phyloP scores from a whole-genome alignment of 768 basidiomycete species.

The Neoboletus subvelutipes region DNA sequence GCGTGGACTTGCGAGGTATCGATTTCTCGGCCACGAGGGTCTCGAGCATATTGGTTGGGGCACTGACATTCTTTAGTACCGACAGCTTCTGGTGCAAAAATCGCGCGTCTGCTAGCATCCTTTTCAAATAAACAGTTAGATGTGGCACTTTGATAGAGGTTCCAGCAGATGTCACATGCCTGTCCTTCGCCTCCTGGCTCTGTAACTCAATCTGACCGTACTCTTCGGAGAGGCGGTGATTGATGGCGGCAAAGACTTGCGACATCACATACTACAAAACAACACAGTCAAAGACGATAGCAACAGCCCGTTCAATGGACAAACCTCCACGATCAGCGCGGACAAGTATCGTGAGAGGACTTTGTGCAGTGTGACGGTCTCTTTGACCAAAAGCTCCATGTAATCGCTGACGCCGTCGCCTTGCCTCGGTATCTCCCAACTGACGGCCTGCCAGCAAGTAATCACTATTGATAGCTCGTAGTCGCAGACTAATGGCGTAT shows the following conservation, averaged over 20 bases:
- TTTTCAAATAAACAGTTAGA: slow-evolving; percentile 35
- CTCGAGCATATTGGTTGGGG: slow-evolving; percentile 77
- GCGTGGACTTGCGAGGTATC: slow-evolving; percentile 41
- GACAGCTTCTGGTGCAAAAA: slow-evolving; percentile 77
- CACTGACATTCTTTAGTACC: slow-evolving; percentile 67
- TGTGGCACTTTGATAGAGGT: slow-evolving; percentile 6
- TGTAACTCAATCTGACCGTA: slow-evolving; percentile 81
- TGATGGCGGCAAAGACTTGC: slow-evolving; percentile 92
- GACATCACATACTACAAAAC: slow-evolving; percentile 80
- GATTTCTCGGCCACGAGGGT: slow-evolving; percentile 81
- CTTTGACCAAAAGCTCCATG: slow-evolving; percentile 90
- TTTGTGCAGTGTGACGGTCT: slow-evolving; percentile 94
- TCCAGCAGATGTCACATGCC: slow-evolving; percentile 44
- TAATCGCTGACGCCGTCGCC: slow-evolving; percentile 78
- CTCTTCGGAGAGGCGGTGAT: slow-evolving; percentile 86
- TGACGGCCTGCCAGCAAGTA: slow-evolving; percentile 52
- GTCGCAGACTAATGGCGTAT: slow-evolving; percentile 5
- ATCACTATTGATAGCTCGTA: slow-evolving; percentile 4
- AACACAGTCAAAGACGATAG: slow-evolving; percentile 9
- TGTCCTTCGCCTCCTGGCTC: slow-evolving; percentile 78
- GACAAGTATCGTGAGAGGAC: slow-evolving; percentile 90
- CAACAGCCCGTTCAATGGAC: slow-evolving; percentile 11
- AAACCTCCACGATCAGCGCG: slow-evolving; percentile 76
- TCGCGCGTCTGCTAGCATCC: slow-evolving; percentile 76
- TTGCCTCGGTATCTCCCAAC: slow-evolving; percentile 70